Evolutionary conservation across 1,139 yeast species (phyloP).

Genomic region (Hyphopichia pseudoburtonii): DNA sequence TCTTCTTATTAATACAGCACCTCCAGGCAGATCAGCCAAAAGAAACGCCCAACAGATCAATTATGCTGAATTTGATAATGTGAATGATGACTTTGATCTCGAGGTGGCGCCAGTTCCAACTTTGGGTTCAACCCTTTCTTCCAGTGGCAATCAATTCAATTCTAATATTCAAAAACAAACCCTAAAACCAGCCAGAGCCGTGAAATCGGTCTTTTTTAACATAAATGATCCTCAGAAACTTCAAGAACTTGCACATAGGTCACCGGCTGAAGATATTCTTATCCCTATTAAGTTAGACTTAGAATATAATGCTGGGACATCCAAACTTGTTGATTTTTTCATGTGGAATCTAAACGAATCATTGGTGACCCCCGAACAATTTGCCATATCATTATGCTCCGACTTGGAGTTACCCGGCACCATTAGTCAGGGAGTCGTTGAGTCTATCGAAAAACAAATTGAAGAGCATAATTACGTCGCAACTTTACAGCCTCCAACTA

Average conservation of each 20-base stretch:
- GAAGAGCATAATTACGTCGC: conserved; percentile 63
- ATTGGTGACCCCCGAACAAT: conserved; percentile 77
- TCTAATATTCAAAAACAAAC: conserved; percentile 30
- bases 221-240: conserved; percentile 22
- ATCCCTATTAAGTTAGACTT: conserved; percentile 80
- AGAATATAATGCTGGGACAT: conserved; percentile 62
- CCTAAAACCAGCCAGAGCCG: conserved; percentile 32
- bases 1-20: conserved; percentile 63
- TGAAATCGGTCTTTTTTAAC: conserved; percentile 1
- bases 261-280: conserved; percentile 39
- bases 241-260: conserved; percentile 25
- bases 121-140: conserved; percentile 18
- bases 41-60: conserved; percentile 72
- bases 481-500: conserved; percentile 61
- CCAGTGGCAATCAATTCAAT: conserved; percentile 22
- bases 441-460: conserved; percentile 74
- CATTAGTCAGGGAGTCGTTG: conserved; percentile 64
- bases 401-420: conserved; percentile 78
- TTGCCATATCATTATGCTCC: conserved; percentile 74
- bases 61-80: conserved; percentile 72
- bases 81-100: conserved; percentile 65
- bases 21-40: conserved; percentile 75
- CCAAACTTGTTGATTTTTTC: conserved; percentile 73
- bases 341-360: conserved; percentile 89
- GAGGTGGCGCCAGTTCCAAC: conserved; percentile 49